Conservation (phyloP, 2,329 filamentous ascomycete species). For the Nothophoma quercina region DNA sequence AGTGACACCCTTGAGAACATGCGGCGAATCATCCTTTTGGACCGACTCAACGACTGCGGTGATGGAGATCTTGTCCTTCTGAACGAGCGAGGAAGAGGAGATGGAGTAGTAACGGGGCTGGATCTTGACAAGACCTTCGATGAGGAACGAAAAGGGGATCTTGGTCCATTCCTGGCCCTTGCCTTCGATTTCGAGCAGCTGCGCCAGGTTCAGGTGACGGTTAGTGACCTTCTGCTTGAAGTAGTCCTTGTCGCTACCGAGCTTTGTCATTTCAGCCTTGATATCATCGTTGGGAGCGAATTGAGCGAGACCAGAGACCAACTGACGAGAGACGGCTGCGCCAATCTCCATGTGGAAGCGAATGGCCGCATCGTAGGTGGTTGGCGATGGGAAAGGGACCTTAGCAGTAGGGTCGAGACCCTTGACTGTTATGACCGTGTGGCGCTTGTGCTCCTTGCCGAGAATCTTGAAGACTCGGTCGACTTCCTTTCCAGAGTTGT, state of each 20-base stretch:
- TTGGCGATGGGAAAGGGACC: slow-evolving; percentile 96
- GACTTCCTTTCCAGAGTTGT: slow-evolving; percentile 90
- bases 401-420: slow-evolving; percentile 93
- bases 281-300: slow-evolving; percentile 86
- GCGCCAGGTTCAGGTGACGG: slow-evolving; percentile 87
- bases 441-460: slow-evolving; percentile 76
- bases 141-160: slow-evolving; percentile 91
- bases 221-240: slow-evolving; percentile 86
- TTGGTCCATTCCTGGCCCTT: slow-evolving; percentile 79
- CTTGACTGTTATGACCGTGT: slow-evolving; percentile 87
- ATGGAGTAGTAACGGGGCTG: slow-evolving; percentile 99
- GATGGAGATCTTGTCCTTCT: slow-evolving; percentile 93
- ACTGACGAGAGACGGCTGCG: slow-evolving; percentile 94
- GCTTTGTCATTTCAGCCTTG: slow-evolving; percentile 86
- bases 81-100: slow-evolving; percentile 92
- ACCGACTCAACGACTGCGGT: slow-evolving; percentile 93
- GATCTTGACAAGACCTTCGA: slow-evolving; percentile 92
- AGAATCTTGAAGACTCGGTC: slow-evolving; percentile 85
- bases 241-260: slow-evolving; percentile 93
- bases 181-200: slow-evolving; percentile 77
- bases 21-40: slow-evolving; percentile 75
- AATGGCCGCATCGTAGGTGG: slow-evolving; percentile 90
- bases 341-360: slow-evolving; percentile 98
- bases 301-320: slow-evolving; percentile 82
- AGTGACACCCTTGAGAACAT: slow-evolving; percentile 89